Base-by-base conservation (phyloP, 805 yeast genomes). In the Priceomyces castillae region DNA sequence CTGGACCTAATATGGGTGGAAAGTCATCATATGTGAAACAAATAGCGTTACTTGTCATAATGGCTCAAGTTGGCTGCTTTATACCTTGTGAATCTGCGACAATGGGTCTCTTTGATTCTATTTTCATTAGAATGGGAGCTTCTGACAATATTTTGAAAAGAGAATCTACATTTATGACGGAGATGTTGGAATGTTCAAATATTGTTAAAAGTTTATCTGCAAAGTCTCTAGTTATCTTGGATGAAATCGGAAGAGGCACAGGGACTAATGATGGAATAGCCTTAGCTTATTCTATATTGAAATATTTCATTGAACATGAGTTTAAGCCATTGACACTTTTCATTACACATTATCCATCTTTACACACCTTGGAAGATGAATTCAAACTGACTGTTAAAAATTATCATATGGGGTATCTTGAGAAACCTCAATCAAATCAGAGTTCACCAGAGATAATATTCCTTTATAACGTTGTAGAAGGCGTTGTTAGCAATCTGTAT, bases 1-100 rank as follows among this genome's bases (percentile, higher is more conserved):
- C 95, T 0, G 96, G 95, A 26, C 97, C 97, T 30, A 90, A 90
- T 60, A 90, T 90, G 97, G 97, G 97, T 48, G 97, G 97, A 59
- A 87, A 87, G 58, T 82, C 90, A 5, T 81, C 89, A 1, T 82
- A 81, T 53, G 87, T 85, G 12, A 74, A 86, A 40, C 89, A 85
- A 48, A 73, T 85, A 9, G 95, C 94, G 0, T 61, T 88, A 11
- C 66, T 80, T 9, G 81, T 78, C 9, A 77, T 87, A 7, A 76
- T 87, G 84, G 80, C 85, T 1, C 96, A 87, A 58, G 71, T 86
- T 3, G 96, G 96, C 0, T 76, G 86, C 50, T 86, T 69, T 57
- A 75, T 88, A 2, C 94, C 95, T 1, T 89, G 92, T 15, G 65
- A 71, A 2, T 49, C 55, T 1, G 86, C 86, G 1, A 62, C 65